Conservation (phyloP, 2,329 filamentous ascomycete species). For the Aspergillus quadricinctus region DNA sequence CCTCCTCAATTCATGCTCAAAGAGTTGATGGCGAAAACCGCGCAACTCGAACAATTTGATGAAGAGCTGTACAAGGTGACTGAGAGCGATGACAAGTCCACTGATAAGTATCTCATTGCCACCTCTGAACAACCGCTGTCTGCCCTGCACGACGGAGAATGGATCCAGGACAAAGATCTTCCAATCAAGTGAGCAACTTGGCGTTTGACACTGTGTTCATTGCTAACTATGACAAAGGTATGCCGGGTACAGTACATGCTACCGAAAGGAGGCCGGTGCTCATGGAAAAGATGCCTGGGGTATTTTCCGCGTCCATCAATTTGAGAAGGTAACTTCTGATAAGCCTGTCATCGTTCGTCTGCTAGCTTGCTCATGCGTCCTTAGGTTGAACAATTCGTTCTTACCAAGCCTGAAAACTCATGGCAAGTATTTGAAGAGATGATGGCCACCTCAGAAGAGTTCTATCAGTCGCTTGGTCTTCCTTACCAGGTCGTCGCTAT, state of each 20-base stretch:
- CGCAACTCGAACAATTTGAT: conserved; percentile 94
- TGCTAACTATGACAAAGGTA: conserved; percentile 44
- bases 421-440: conserved; percentile 94
- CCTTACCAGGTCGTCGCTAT: conserved; percentile 92
- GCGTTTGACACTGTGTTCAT: neutral
- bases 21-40: conserved; percentile 96
- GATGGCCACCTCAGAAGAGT: conserved; percentile 86
- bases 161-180: conserved; percentile 77
- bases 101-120: conserved; percentile 78
- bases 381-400: conserved; percentile 70
- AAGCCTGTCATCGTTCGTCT: neutral
- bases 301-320: conserved; percentile 96
- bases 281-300: conserved; percentile 95
- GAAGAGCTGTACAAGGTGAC: conserved; percentile 96
- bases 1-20: conserved; percentile 93
- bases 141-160: conserved; percentile 88
- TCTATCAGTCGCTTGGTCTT: conserved; percentile 84
- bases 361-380: conserved; percentile 9
- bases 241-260: conserved; percentile 90
- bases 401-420: conserved; percentile 81
- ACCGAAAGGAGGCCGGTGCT: conserved; percentile 89
- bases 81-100: conserved; percentile 76
- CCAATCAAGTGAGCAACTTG: conserved; percentile 68
- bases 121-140: conserved; percentile 95
- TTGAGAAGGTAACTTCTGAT: conserved; percentile 66